Evolutionary conservation across 2,329 filamentous ascomycete species (phyloP).

Genomic region (Aspergillus ustus): DNA sequence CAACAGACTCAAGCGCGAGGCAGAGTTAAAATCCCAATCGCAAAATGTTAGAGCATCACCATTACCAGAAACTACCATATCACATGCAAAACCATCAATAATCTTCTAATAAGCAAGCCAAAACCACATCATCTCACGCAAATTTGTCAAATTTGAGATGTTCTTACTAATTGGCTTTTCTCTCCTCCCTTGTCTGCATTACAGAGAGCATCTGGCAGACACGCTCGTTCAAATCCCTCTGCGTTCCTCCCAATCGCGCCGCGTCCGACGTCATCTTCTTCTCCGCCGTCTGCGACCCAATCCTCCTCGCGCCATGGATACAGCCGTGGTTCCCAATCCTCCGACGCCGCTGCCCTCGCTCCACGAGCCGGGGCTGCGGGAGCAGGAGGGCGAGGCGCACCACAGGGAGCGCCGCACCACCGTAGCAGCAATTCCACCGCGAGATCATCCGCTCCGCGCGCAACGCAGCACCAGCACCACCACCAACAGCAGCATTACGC

Average conservation of each 20-base stretch:
- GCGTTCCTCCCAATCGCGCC: conserved; percentile 27
- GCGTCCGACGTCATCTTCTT: conserved; percentile 19
- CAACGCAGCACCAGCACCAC: neutral
- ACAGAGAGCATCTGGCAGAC: conserved; percentile 23
- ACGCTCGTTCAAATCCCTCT: conserved; percentile 17
- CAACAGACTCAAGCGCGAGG: conserved; percentile 61
- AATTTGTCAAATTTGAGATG: conserved; percentile 15
- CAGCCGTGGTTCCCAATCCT: conserved; percentile 7
- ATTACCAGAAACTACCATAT: neutral
- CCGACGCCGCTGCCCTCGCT: conserved; percentile 1
- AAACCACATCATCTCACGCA: conserved; percentile 7
- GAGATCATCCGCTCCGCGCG: conserved; percentile 1
- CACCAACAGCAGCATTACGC: conserved; percentile 7
- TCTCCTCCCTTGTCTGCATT: conserved; percentile 13
- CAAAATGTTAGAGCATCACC: conserved; percentile 18
- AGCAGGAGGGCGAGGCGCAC: conserved; percentile 13
- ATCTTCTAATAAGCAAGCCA: neutral
- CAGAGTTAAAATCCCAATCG: conserved; percentile 28
- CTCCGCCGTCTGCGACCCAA: conserved; percentile 13
- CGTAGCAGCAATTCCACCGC: neutral
- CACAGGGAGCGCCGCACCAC: conserved; percentile 14
- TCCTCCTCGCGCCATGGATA: neutral
- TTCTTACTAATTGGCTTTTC: conserved; percentile 23
- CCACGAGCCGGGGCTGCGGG: neutral
- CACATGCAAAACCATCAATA: neutral